These are phyloP conservation scores for Isatis lusitanica DNA, from an alignment of 441 rosid genomes.

Conservation along the genomic window DNA sequence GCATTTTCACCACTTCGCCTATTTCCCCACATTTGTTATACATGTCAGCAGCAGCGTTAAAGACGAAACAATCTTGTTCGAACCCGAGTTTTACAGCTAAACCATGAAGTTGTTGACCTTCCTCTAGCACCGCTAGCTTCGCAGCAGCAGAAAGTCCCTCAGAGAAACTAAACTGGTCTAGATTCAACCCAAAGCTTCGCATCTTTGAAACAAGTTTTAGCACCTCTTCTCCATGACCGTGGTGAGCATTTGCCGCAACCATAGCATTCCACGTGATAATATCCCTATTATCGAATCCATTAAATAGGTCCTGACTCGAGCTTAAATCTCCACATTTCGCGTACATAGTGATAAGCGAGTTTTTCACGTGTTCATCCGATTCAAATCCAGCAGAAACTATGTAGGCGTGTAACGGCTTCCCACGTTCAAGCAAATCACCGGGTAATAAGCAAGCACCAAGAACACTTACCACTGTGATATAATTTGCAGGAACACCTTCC, in stretches of 20 bases:
- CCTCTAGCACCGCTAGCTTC: conserved; percentile 73
- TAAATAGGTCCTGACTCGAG: conserved; percentile 58
- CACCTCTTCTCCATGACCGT: conserved; percentile 67
- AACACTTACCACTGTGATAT: conserved; percentile 65
- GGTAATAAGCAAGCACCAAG: conserved; percentile 66
- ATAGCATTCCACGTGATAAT: conserved; percentile 72
- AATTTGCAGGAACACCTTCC: conserved; percentile 51
- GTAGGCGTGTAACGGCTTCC: conserved; percentile 67
- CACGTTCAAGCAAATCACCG: conserved; percentile 45
- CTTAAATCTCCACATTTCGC: conserved; percentile 74
- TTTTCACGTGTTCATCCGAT: conserved; percentile 54
- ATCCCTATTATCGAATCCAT: conserved; percentile 42
- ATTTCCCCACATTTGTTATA: conserved; percentile 90
- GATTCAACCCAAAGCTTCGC: conserved; percentile 50
- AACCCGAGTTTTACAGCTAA: conserved; percentile 67
- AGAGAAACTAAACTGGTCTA: conserved; percentile 77
- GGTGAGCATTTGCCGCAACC: conserved; percentile 70
- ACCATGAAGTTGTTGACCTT: conserved; percentile 79
- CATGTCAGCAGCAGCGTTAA: conserved; percentile 80
- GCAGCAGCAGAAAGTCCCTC: conserved; percentile 82
- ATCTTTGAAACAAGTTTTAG: conserved; percentile 58
- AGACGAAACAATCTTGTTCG: conserved; percentile 54
- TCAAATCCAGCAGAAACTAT: conserved; percentile 58
- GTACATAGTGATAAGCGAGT: conserved; percentile 81
- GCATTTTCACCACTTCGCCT: conserved; percentile 55